phyloP scores from a whole-genome alignment of 257 asterid genomes.

The Lycium barbarum region DNA sequence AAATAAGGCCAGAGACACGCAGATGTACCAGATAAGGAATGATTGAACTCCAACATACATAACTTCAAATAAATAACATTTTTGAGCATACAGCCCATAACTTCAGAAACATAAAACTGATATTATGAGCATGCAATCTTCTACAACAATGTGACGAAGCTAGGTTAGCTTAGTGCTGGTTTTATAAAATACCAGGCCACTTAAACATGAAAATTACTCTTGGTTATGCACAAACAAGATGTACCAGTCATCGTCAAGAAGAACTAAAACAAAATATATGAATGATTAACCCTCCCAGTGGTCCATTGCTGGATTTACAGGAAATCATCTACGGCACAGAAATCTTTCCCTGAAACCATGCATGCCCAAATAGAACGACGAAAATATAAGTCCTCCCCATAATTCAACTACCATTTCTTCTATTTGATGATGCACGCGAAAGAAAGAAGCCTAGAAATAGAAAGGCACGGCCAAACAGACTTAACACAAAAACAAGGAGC shows the following conservation, averaged over 20 bases:
- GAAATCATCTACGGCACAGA: background rate
- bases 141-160: background rate
- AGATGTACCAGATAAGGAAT: constrained; percentile 6
- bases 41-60: background rate
- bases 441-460: background rate
- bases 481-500: constrained; percentile 21
- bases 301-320: background rate
- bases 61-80: background rate
- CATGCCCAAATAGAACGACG: constrained; percentile 15
- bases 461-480: background rate
- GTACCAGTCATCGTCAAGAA: background rate
- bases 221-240: background rate
- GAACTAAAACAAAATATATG: constrained; percentile 11
- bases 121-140: background rate
- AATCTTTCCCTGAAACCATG: background rate
- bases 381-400: background rate
- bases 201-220: background rate
- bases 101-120: constrained; percentile 5
- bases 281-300: constrained; percentile 11
- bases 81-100: background rate
- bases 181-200: background rate
- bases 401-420: background rate
- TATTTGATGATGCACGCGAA: background rate
- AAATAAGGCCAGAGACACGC: constrained; percentile 12
- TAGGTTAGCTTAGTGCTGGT: background rate